Percentiles rank a stretch among this genome's conserved stretches.
Evolutionary conservation across 345 rosid species (phyloP).

Genomic region (Murraya paniculata): DNA sequence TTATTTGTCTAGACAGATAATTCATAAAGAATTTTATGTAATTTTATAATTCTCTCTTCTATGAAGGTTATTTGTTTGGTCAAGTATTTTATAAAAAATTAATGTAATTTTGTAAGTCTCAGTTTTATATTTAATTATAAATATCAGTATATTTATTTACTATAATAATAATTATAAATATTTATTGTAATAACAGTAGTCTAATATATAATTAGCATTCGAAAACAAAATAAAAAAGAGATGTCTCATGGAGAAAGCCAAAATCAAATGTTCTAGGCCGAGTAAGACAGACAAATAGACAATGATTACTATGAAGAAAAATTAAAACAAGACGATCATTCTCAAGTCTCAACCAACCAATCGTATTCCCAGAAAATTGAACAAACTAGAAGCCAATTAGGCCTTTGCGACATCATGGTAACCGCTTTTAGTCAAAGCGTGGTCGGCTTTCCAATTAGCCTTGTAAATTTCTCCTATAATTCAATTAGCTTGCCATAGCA

Average conservation of each 20-base stretch:
- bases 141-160: no score
- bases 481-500: background rate
- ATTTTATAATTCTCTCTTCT: no score
- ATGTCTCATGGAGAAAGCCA: background rate
- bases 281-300: background rate
- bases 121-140: no score
- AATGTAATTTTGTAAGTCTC: no score
- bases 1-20: no score
- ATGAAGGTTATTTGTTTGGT: no score
- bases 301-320: background rate
- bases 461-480: background rate
- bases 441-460: constrained; percentile 16
- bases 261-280: background rate
- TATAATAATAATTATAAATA: no score
- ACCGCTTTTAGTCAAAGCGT: constrained; percentile 1
- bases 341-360: background rate
- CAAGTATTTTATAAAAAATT: no score
- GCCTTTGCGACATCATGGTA: constrained; percentile 6
- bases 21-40: no score
- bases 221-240: no score
- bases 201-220: no score
- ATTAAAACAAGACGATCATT: background rate
- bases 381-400: constrained; percentile 3
- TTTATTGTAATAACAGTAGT: no score
- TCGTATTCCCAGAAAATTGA: background rate